Evolutionary conservation across 768 basidiomycete genomes (phyloP), one percentile per base, ranked within the genome.

Genomic region (Leccinum pellstonianum): DNA sequence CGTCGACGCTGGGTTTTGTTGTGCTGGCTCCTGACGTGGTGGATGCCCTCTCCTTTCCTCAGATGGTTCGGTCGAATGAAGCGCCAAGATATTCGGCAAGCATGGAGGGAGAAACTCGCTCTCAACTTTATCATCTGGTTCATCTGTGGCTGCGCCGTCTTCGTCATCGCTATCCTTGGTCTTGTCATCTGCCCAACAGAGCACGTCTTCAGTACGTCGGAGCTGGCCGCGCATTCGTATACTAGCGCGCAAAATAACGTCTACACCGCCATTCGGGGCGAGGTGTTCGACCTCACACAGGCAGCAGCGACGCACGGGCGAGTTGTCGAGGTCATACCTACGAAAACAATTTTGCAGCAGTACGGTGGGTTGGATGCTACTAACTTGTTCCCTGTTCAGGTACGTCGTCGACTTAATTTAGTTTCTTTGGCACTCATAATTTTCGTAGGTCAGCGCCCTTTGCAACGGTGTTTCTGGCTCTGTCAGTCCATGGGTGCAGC

Each of bases 111-210:
- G 76, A 98, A 99, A 75, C 80, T 98, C 1, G 92, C 93, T 3
- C 83, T 98, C 69, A 98, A 98, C 74, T 75, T 99, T 59, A 79
- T 99, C 75, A 98, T 99, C 66, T 98, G 95, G 96, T 86, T 97
- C 69, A 79, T 91, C 31, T 98, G 95, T 63, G 88, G 74, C n/a
- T 86, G 85, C 66, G 88, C 93, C 1, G 81, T 95, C 51, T 98
- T 99, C 73, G 90, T 99, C 68, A 95, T 98, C 68, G 93, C 92
- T 10, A 74, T 95, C 25, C 80, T 98, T 29, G 93, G 93, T 11
- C 73, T 82, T 55, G 74, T 99, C 59, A 98, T 99, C 73, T 99
- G 97, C 69, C 97, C 97, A 2, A 92, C 87, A 63, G 87, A 98
- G 68, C 90, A 97, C 71, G 90, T 99, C 55, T 99, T 88, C 81